phyloP scores from a whole-genome alignment of 2,329 filamentous ascomycete species.

The Pseudocercospora fijiensis region DNA sequence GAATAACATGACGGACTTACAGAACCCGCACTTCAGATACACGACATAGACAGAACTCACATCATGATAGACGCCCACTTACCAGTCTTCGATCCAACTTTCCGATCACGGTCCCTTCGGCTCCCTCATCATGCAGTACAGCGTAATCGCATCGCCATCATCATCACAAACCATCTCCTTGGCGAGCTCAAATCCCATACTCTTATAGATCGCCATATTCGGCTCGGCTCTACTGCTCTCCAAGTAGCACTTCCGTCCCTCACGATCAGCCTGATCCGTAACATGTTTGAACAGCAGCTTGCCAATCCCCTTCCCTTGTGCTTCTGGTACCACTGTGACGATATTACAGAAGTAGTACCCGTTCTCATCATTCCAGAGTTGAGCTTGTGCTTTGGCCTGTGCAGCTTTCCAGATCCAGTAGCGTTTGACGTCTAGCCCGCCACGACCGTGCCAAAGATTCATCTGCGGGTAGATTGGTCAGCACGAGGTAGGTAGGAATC shows the following conservation, averaged over 20 bases:
- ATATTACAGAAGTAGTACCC: conserved; percentile 79
- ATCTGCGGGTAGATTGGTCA: too few species aligned
- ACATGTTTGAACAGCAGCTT: conserved; percentile 64
- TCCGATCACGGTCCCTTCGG: conserved; percentile 25
- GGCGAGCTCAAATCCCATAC: conserved; percentile 65
- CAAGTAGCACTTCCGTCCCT: conserved; percentile 66
- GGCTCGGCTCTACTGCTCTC: conserved; percentile 68
- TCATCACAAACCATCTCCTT: conserved; percentile 68
- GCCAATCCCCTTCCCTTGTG: conserved; percentile 66
- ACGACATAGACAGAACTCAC: conserved; percentile 15
- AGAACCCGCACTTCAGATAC: conserved; percentile 35
- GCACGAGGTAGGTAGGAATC: too few species aligned
- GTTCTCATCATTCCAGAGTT: conserved; percentile 63
- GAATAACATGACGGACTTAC: conserved; percentile 68
- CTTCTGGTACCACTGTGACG: conserved; percentile 64
- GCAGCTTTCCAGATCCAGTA: conserved; percentile 72
- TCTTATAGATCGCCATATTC: conserved; percentile 69
- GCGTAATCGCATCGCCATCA: conserved; percentile 51
- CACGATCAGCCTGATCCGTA: conserved; percentile 61
- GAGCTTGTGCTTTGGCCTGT: conserved; percentile 61
- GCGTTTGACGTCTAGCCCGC: conserved; percentile 61
- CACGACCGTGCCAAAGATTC: conserved; percentile 67
- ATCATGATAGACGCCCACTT: neutral
- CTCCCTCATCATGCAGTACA: conserved; percentile 50
- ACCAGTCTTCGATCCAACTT: neutral